Evolutionary conservation across 2,329 filamentous ascomycete species (phyloP), one percentile per base, ranked within the genome.

Genomic region (Claviceps sp.): DNA sequence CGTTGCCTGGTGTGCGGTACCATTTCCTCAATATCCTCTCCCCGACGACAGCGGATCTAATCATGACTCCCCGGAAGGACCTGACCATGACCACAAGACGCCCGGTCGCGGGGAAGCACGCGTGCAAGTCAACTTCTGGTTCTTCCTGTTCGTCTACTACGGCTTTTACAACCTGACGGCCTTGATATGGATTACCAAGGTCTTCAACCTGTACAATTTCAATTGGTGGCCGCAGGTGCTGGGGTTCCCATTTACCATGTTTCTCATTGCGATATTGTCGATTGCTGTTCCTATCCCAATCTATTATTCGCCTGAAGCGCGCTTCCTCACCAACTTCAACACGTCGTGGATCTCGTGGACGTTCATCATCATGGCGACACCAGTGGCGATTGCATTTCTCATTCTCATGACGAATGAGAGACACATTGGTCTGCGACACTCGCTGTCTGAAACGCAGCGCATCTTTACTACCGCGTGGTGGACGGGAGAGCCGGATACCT

Each of bases 331-430:
- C 10, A 63, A 69, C 7, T 78, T 84, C 66, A 85, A 85, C 63
- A 84, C 82, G 1, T 73, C 76, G 2, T 85, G 82, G 82, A 81
- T 84, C 55, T 75, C 77, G 8, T 84, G 82, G 78, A 84, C 81
- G 0, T 85, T 85, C 64, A 71, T 82, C 60, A 80, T 81, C 59
- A 85, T 85, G 82, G 79, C 80, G 43, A 72, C 84, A 69, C 82
- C 82, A 2, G 78, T 85, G n/a, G 71, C 77, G 46, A 80, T 83
- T 53, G 81, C 82, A 17, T 81, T 83, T 60, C 66, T 74, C 53
- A 82, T 85, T 56, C 71, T 85, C 19, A 74, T 82, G 61, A 77
- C 74, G 38, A 78, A 82, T 54, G 78, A 83, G 65, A 76, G 82
- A 8, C 81, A 84, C 56, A 72, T 84, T 2, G 70, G 77, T 24